phyloP scores from a whole-genome alignment of 768 basidiomycete genomes.

The Boletales sp. region DNA sequence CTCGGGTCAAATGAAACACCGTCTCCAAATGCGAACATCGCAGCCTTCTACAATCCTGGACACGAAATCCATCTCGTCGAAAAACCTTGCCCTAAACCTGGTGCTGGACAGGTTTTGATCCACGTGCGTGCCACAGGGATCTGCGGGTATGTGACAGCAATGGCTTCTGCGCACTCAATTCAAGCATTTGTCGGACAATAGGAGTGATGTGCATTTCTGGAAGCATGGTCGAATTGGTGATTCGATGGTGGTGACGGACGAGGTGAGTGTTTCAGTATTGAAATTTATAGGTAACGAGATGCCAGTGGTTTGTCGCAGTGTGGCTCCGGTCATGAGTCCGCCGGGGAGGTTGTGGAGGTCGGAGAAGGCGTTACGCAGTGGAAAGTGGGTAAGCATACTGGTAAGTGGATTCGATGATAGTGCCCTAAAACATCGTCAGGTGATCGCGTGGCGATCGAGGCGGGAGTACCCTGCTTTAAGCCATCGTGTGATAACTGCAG shows the following conservation, averaged over 20 bases:
- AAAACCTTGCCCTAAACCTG: constrained; percentile 57
- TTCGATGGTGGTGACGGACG: constrained; percentile 67
- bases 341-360: constrained; percentile 61
- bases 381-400: constrained; percentile 45
- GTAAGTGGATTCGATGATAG: not conserved
- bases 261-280: constrained; percentile 34
- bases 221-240: constrained; percentile 66
- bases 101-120: constrained; percentile 61
- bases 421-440: constrained; percentile 30
- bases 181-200: constrained; percentile 18
- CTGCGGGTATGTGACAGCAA: constrained; percentile 47
- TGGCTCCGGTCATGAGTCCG: constrained; percentile 69
- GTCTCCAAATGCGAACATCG: constrained; percentile 47
- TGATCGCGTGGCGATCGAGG: constrained; percentile 67
- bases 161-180: not conserved
- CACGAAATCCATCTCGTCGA: constrained; percentile 67
- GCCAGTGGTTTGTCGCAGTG: constrained; percentile 36
- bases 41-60: constrained; percentile 60
- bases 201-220: constrained; percentile 76
- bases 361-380: constrained; percentile 65
- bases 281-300: not conserved
- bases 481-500: constrained; percentile 60
- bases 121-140: constrained; percentile 69
- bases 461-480: constrained; percentile 64
- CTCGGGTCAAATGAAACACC: constrained; percentile 49